Base-by-base conservation (phyloP, 2,329 filamentous ascomycete genomes). In the Aspergillus floridensis region DNA sequence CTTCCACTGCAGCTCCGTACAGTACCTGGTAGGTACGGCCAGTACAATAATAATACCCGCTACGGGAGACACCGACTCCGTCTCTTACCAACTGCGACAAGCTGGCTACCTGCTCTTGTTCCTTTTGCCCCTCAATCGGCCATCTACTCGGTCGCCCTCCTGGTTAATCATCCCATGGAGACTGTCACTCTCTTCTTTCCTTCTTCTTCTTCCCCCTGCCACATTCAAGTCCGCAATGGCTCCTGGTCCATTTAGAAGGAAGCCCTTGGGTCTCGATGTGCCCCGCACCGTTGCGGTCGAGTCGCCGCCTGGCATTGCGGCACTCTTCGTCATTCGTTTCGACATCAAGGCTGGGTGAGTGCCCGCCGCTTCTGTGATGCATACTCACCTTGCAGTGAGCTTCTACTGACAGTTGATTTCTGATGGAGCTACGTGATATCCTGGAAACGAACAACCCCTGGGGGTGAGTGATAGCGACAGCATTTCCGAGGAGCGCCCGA, bases 281-380 rank as follows among this genome's bases (percentile, higher is more conserved):
- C 68, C 71, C 59, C 68, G 68, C 58, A 64, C 62, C 26, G 62
- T 69, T 63, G 58, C 66, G 24, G 64, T 70, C 59, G 76, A 77
- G 59, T 69, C 74, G 60, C 77, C 76, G 26, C 80, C 80, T 22
- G 71, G 74, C 56, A 86, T 93, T 70, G 88, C 89, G 44, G 92
- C 92, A 32, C 83, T 96, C 38, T 96, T 96, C 76, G 83, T 96
- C 63, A 93, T 96, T 76, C 87, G 90, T 72, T 96, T 96, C 79
- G 92, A 96, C 77, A 89, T 93, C 78, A 95, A 93, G 76, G 89
- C 92, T 70, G 92, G 92, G 80, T 96, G 88, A 77, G 75, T 61
- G 44, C 50, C 8, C 54, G 44, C 44, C 31, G 52, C 31, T 26
- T 46, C 38, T 31, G 12, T 31, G n/a, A 10, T 46, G 14, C 24